Percentiles rank a stretch among this genome's conserved stretches.
Evolutionary conservation across 2,329 filamentous ascomycete genomes (phyloP).

Genomic region (Graphium sp.): DNA sequence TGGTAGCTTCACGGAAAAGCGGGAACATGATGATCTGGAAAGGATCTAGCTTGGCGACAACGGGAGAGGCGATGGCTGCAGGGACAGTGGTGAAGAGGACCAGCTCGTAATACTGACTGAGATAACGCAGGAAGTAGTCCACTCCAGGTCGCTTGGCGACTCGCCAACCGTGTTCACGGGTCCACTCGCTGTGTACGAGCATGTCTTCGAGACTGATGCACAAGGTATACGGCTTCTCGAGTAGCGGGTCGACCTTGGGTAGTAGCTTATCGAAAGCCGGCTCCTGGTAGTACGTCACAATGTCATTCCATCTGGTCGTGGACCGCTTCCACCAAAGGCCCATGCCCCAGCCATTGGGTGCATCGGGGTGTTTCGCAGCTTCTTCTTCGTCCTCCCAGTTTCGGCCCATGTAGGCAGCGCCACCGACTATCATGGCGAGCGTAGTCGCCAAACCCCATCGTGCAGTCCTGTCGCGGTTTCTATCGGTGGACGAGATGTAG

Average conservation of each 20-base stretch:
- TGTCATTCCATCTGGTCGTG: constrained; percentile 55
- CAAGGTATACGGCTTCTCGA: constrained; percentile 78
- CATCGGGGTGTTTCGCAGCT: constrained; percentile 47
- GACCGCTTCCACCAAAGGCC: constrained; percentile 67
- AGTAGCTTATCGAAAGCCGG: constrained; percentile 88
- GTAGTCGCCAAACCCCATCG: constrained; percentile 56
- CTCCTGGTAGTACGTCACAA: constrained; percentile 87
- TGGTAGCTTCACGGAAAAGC: constrained; percentile 88
- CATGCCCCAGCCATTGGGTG: constrained; percentile 65
- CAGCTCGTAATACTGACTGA: constrained; percentile 95
- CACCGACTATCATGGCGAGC: constrained; percentile 35
- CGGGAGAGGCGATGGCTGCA: constrained; percentile 66
- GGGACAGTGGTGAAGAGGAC: constrained; percentile 90
- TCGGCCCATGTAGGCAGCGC: constrained; percentile 62
- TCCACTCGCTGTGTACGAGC: constrained; percentile 89
- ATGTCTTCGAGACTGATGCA: constrained; percentile 88
- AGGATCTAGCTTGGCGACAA: constrained; percentile 86
- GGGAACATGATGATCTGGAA: constrained; percentile 94
- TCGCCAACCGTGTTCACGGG: constrained; percentile 84
- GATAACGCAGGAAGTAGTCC: constrained; percentile 93
- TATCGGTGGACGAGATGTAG: constrained; percentile 83
- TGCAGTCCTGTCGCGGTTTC: constrained; percentile 58
- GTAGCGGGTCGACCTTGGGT: constrained; percentile 61
- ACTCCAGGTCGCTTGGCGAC: constrained; percentile 87
- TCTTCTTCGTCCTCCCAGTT: constrained; percentile 80